Evolutionary conservation across 495 filamentous ascomycete species (phyloP).

Genomic region (Aspergillus biplanus): DNA sequence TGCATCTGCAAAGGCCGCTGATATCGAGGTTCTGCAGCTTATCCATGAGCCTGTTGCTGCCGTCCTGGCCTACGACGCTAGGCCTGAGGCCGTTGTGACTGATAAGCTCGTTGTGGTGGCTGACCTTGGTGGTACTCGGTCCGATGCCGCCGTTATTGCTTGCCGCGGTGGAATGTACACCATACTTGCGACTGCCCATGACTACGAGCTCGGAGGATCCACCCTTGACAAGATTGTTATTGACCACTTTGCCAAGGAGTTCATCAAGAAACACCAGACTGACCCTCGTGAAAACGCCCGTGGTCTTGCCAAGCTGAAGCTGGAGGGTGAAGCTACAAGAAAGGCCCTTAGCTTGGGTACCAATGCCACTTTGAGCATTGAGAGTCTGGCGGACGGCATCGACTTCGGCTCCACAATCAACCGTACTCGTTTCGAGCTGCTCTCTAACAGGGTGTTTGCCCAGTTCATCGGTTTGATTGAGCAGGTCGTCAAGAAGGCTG

Average conservation of each 20-base stretch:
- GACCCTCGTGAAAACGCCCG: slow-evolving; percentile 83
- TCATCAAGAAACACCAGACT: slow-evolving; percentile 88
- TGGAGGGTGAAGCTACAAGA: slow-evolving; percentile 87
- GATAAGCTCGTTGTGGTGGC: slow-evolving; percentile 94
- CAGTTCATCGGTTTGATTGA: slow-evolving; percentile 85
- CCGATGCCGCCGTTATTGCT: slow-evolving; percentile 87
- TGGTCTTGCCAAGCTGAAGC: slow-evolving; percentile 86
- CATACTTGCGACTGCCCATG: slow-evolving; percentile 88
- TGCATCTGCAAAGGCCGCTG: slow-evolving; percentile 77
- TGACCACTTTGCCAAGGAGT: slow-evolving; percentile 97
- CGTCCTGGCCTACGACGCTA: slow-evolving; percentile 88
- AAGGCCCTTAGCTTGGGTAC: slow-evolving; percentile 85
- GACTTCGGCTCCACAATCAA: slow-evolving; percentile 93
- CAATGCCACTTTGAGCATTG: slow-evolving; percentile 87
- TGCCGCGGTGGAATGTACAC: slow-evolving; percentile 96
- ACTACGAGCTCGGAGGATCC: slow-evolving; percentile 85
- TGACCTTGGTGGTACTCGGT: slow-evolving; percentile 90
- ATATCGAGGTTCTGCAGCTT: slow-evolving; percentile 86
- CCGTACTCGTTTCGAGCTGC: slow-evolving; percentile 89
- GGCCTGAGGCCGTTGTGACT: slow-evolving; percentile 68
- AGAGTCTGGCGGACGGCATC: slow-evolving; percentile 82
- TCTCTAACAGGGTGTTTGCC: slow-evolving; percentile 79
- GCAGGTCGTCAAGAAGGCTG: slow-evolving; percentile 86
- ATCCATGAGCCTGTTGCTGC: slow-evolving; percentile 94
- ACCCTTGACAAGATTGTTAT: slow-evolving; percentile 87